These are phyloP conservation scores for Stylonectria norvegica DNA, from an alignment of 2,329 filamentous ascomycete species.

Conservation along the genomic window DNA sequence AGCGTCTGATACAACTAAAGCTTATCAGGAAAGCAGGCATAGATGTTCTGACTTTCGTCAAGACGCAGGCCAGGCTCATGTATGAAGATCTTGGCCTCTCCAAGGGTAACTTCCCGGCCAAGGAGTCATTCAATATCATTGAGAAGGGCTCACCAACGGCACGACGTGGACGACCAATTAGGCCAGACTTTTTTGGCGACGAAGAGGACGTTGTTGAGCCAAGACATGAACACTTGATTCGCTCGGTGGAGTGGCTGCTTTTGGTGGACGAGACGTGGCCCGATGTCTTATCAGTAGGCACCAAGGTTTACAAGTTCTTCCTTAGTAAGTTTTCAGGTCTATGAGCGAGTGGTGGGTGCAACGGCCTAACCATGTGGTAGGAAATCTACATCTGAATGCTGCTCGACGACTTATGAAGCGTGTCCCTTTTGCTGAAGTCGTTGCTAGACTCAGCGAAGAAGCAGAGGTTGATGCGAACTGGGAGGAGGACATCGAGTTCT, in stretches of 20 bases:
- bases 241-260: slow-evolving; percentile 80
- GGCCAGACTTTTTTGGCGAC: slow-evolving; percentile 66
- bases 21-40: slow-evolving; percentile 74
- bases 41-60: slow-evolving; percentile 69
- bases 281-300: slow-evolving; percentile 65
- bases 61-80: slow-evolving; percentile 58
- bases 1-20: slow-evolving; percentile 65
- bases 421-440: slow-evolving; percentile 48
- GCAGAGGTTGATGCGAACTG: slow-evolving; percentile 36
- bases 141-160: slow-evolving; percentile 33
- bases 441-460: slow-evolving; percentile 39
- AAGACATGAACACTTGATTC: slow-evolving; percentile 69
- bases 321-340: slow-evolving; percentile 63
- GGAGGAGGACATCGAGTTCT: slow-evolving; percentile 41
- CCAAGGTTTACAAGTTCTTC: slow-evolving; percentile 77
- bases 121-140: slow-evolving; percentile 50
- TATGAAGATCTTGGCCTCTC: slow-evolving; percentile 44
- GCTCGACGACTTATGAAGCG: slow-evolving; percentile 52
- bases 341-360: not conserved
- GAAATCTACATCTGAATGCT: slow-evolving; percentile 49
- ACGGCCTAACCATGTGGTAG: slow-evolving; percentile 33
- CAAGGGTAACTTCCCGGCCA: slow-evolving; percentile 35
- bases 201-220: slow-evolving; percentile 51
- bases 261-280: slow-evolving; percentile 70
- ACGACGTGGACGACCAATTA: slow-evolving; percentile 59